A percentile compares a stretch with the other conserved stretches of the same genome.
These are phyloP conservation scores for Sarcodon sp. DNA, from an alignment of 768 basidiomycete species.

Conservation along the genomic window DNA sequence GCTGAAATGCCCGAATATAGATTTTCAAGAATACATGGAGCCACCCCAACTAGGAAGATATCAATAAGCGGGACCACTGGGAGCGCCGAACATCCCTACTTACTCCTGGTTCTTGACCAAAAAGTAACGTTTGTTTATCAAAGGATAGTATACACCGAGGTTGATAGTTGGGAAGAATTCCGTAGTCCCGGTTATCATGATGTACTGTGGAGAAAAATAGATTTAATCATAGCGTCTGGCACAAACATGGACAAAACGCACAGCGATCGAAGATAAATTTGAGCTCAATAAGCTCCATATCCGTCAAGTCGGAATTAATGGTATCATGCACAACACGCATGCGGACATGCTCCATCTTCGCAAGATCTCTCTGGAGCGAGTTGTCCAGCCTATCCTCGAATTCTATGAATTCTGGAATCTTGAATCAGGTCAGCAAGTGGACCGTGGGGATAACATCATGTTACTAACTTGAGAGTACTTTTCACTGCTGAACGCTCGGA, in stretches of 20 bases:
- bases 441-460: background rate
- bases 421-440: background rate
- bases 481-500: conserved; percentile 65
- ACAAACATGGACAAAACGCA: conserved; percentile 18
- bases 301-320: conserved; percentile 57
- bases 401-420: conserved; percentile 77
- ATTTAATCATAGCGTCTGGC: background rate
- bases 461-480: conserved; percentile 66
- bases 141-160: conserved; percentile 38
- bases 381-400: conserved; percentile 77
- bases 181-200: conserved; percentile 80
- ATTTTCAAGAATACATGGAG: conserved; percentile 56
- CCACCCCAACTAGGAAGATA: conserved; percentile 52
- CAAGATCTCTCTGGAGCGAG: conserved; percentile 73
- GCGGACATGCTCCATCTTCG: conserved; percentile 75
- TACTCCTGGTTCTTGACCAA: conserved; percentile 52
- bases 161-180: conserved; percentile 70
- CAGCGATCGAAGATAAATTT: conserved; percentile 73
- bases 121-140: conserved; percentile 55
- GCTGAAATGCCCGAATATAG: conserved; percentile 68
- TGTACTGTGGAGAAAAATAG: conserved; percentile 34
- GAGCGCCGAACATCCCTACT: conserved; percentile 14
- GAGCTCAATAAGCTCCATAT: conserved; percentile 75
- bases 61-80: too few species aligned
- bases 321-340: conserved; percentile 72